A percentile compares a stretch with the other conserved stretches of the same genome.
phyloP scores from a whole-genome alignment of 2,329 filamentous ascomycete species.

The Ascochyta clinopodiicola region DNA sequence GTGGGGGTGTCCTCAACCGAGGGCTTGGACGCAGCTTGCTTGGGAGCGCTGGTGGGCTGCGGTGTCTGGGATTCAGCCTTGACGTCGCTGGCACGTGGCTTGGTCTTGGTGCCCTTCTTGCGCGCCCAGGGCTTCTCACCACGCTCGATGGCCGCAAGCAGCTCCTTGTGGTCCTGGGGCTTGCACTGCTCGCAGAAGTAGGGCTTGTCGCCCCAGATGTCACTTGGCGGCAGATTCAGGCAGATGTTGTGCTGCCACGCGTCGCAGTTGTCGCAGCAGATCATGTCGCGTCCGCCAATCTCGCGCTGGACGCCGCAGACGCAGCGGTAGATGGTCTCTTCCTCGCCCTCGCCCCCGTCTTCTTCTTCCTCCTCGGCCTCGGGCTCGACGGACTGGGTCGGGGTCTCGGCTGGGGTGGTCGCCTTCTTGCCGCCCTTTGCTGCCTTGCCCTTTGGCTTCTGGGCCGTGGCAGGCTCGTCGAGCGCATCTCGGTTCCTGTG shows the following conservation, averaged over 20 bases:
- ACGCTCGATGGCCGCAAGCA: constrained; percentile 76
- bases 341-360: constrained; percentile 58
- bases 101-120: constrained; percentile 65
- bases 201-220: constrained; percentile 56
- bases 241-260: constrained; percentile 99
- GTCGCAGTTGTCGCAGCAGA: constrained; percentile 89
- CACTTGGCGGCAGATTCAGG: constrained; percentile 80
- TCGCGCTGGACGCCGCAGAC: constrained; percentile 84
- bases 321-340: constrained; percentile 83
- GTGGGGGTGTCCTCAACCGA: constrained; percentile 20
- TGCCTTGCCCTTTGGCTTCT: constrained; percentile 45
- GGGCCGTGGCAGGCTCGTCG: constrained; percentile 50
- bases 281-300: constrained; percentile 89
- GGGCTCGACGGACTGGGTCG: constrained; percentile 49
- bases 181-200: constrained; percentile 94
- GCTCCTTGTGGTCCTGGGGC: constrained; percentile 80
- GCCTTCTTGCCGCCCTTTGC: constrained; percentile 15
- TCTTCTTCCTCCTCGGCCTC: constrained; percentile 53
- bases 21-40: constrained; percentile 21
- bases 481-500: constrained; percentile 81
- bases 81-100: constrained; percentile 70
- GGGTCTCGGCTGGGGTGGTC: constrained; percentile 33
- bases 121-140: constrained; percentile 85
- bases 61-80: constrained; percentile 49
- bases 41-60: constrained; percentile 19